Evolutionary conservation across 1,139 yeast species (phyloP), one percentile per base, ranked within the genome.

Genomic region (Scheffersomyces insectosa): DNA sequence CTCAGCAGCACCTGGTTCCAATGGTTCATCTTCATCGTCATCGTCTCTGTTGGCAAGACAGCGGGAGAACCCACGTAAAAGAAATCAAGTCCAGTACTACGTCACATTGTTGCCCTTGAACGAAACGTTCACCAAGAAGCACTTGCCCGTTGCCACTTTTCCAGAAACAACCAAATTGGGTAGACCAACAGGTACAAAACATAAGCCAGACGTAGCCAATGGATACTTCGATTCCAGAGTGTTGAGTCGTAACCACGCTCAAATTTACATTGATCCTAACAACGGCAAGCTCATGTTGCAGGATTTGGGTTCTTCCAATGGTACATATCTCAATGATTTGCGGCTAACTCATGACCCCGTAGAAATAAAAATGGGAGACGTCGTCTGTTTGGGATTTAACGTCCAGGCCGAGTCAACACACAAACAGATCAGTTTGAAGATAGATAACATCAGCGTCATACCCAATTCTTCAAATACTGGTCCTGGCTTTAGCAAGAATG

Each of bases 211-310:
- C 44, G 79, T 85, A 6, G 84, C 87, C 34, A 95, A 95, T 62
- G 99, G 99, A 0, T 91, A 80, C 62, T 93, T 93, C 59, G 99
- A 93, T 62, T 89, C 97, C 7, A 73, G 99, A 33, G 99, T 95
- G 11, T 75, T 93, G 41, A 85, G 96, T 37, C 74, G 99, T 51
- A 93, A 88, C 57, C 99, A 93, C 66, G 99, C 99, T 0, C 93
- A 88, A 54, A 70, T 93, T 49, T 88, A 82, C 72, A 83, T 90
- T 34, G 91, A 86, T 54, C 70, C 82, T n/a, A 68, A 68, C 25
- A 70, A 72, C 5, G 91, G 95, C 10, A 77, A 77, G 46, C 76
- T 93, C 30, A 88, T 79, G 78, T 77, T 93, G 34, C 82, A 85
- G 54, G 99, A 93, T 65, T 76, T 90, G 54, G 89, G 90, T 42